Base-by-base conservation (phyloP, 352 stramenopile genomes). In the Pythium utonaiense region DNA sequence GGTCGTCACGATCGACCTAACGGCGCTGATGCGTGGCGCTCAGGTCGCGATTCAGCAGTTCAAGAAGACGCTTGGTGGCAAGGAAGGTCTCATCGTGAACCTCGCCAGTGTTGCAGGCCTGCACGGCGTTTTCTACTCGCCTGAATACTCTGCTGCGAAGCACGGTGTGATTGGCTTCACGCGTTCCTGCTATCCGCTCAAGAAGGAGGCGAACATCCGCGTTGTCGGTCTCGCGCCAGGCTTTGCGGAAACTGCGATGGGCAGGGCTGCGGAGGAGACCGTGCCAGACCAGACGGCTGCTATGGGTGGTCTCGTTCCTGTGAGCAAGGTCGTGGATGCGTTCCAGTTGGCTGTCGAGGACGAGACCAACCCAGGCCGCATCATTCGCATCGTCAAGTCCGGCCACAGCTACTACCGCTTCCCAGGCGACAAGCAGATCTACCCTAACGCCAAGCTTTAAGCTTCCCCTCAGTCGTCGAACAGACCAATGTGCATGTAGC, bases 81-180 rank as follows among this genome's bases (percentile, higher is more conserved):
- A 78, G 21, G 80, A 89, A 48, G 75, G 78, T 5, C 74, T 93
- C 24, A 49, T 93, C 30, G 73, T 88, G 22, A 90, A 93, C 63
- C 56, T 90, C 13, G 68, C 76, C 41, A 91, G 79, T 33, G 77
- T 91, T 61, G 78, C 81, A 1, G 79, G 75, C 0, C 55, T 90
- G 0, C 70, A 74, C 30, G 40, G 76, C 4, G 73, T 81, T 24
- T 57, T 74, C 13, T 90, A 87, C 58, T 70, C 64, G 41, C 79
- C 81, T 0, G 79, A 88, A 25, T 93, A 93, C 47, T 73, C 71
- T 13, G 81, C 80, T 0, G 80, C 81, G 24, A 93, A 93, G 60
- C 73, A 75, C 16, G 83, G 81, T 13, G 81, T 93, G 24, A 75
- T 91, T 16, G 71, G 73, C 4, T 83, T 93, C 55, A 90, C 81